These are phyloP conservation scores for Exophiala sp. DNA, from an alignment of 2,329 filamentous ascomycete species.

Conservation along the genomic window DNA sequence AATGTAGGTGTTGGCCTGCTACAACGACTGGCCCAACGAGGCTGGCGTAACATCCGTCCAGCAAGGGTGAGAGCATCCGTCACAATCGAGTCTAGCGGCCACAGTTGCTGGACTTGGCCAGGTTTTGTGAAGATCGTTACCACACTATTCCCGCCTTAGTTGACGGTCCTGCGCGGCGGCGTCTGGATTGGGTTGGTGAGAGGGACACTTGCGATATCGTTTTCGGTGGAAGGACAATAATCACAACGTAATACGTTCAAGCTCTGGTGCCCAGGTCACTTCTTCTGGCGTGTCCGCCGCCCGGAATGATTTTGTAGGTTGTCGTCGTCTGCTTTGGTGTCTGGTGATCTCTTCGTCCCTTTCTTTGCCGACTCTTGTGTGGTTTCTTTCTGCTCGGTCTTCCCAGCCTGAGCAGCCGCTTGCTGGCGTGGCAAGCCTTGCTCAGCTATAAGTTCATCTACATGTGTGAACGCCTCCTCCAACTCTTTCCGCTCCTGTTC, in stretches of 20 bases:
- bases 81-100: too few species aligned
- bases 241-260: too few species aligned
- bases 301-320: slow-evolving; percentile 3
- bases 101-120: slow-evolving; percentile 1
- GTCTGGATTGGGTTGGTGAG: not conserved
- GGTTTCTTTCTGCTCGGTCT: too few species aligned
- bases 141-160: not conserved
- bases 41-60: too few species aligned
- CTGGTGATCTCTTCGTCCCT: slow-evolving; percentile 3
- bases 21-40: too few species aligned
- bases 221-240: too few species aligned
- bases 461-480: slow-evolving; percentile 4
- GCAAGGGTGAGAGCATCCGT: too few species aligned
- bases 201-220: not conserved
- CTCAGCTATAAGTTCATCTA: not conserved
- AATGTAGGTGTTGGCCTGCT: too few species aligned
- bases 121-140: slow-evolving; percentile 5
- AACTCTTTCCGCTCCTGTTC: slow-evolving; percentile 9
- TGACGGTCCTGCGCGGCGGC: not conserved
- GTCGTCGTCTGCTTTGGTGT: not conserved
- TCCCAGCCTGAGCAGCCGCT: too few species aligned
- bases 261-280: not conserved
- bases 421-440: too few species aligned
- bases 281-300: slow-evolving; percentile 13
- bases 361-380: not conserved